A percentile compares a stretch with the other conserved stretches of the same genome.
Evolutionary conservation across 2,329 filamentous ascomycete genomes (phyloP).

Genomic region (Hypoxylon sp.): DNA sequence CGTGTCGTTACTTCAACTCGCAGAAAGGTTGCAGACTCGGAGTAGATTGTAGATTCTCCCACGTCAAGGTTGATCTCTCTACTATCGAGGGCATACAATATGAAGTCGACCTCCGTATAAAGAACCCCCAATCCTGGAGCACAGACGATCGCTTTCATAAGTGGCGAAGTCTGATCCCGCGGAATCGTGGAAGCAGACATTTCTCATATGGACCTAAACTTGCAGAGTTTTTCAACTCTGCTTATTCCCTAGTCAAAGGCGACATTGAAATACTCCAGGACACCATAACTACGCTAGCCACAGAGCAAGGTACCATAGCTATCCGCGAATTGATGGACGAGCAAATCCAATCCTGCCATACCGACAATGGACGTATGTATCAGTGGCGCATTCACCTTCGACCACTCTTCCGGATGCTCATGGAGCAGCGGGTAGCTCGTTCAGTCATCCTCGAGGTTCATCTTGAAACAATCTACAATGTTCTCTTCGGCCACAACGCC

Average conservation of each 20-base stretch:
- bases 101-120: too few relatives aligned
- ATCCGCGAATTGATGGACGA: constrained; percentile 27
- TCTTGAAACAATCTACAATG: constrained; percentile 25
- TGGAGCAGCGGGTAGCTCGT: constrained; percentile 21
- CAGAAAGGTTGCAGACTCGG: constrained; percentile 1
- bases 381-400: constrained; percentile 23
- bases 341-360: constrained; percentile 10
- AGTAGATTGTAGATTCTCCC: constrained; percentile 4
- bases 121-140: not conserved
- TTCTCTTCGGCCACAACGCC: constrained; percentile 19
- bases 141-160: constrained; percentile 1
- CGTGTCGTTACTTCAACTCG: constrained; percentile 3
- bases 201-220: constrained; percentile 3
- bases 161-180: constrained; percentile 14
- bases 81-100: not conserved
- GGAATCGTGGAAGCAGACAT: not conserved
- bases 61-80: not conserved
- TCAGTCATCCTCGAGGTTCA: constrained; percentile 26
- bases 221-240: constrained; percentile 25
- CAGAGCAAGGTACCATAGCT: constrained; percentile 15
- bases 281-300: constrained; percentile 20
- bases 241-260: constrained; percentile 17
- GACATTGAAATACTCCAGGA: constrained; percentile 18
- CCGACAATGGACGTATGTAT: constrained; percentile 3
- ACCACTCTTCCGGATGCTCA: constrained; percentile 28